These are phyloP conservation scores for Fraxinus angustifolia DNA, from an alignment of 305 asterid species.

Conservation along the genomic window DNA sequence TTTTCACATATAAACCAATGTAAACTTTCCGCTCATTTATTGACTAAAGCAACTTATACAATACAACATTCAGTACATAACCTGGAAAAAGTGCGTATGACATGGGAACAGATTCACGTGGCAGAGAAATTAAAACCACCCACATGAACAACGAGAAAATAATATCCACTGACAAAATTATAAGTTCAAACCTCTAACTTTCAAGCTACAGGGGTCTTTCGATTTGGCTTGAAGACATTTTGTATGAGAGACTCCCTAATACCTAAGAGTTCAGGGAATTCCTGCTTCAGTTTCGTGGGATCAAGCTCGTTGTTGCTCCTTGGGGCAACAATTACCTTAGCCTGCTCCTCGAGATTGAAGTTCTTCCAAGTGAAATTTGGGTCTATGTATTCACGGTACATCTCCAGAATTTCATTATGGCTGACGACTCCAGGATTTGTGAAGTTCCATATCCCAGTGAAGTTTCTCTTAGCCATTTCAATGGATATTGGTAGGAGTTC, in stretches of 20 bases:
- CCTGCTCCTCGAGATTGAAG: conserved; percentile 82
- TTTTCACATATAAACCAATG: background rate
- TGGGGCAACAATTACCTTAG: conserved; percentile 76
- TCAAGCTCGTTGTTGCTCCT: conserved; percentile 84
- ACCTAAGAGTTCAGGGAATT: conserved; percentile 62
- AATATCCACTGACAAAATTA: conserved; percentile 13
- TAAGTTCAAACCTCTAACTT: conserved; percentile 17
- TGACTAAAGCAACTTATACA: background rate
- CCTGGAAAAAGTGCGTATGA: conserved; percentile 5
- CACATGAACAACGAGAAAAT: conserved; percentile 16
- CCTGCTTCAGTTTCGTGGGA: conserved; percentile 55
- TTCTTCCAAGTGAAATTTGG: conserved; percentile 67
- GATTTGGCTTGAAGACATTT: conserved; percentile 66
- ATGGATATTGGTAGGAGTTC: conserved; percentile 79
- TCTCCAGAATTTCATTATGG: conserved; percentile 74
- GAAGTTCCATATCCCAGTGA: conserved; percentile 81
- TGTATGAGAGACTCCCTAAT: conserved; percentile 72
- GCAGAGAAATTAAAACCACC: background rate
- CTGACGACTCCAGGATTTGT: conserved; percentile 87
- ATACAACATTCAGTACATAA: conserved; percentile 8
- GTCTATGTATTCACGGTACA: conserved; percentile 63
- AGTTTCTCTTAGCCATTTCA: conserved; percentile 86
- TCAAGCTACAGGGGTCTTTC: conserved; percentile 62
- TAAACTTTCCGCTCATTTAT: conserved; percentile 24
- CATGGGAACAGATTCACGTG: conserved; percentile 13